Base-by-base conservation (phyloP, 257 asterid genomes). In the Plectranthus barbatus region DNA sequence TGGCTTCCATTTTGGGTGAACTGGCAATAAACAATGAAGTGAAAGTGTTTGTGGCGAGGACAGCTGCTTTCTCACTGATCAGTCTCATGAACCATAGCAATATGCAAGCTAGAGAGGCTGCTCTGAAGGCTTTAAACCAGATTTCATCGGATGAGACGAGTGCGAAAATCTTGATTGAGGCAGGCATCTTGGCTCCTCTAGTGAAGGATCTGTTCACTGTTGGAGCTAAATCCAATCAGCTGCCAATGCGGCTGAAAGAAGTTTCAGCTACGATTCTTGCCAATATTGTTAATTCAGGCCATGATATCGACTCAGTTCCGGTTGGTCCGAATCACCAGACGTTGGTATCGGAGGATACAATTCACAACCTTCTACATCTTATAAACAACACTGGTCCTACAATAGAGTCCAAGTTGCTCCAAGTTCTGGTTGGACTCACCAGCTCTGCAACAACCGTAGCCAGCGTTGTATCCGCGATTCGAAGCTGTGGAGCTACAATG, bases 381-480 rank as follows among this genome's bases (percentile, higher is more conserved):
- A 93, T 93, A 20, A 87, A 81, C 84, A 93, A 89, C 80, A 93
- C 97, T 0, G 99, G 99, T 55, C 99, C 99, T 13, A 67, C 97
- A 20, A 93, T 93, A 46, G 96, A 76, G 79, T 89, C 91, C 67
- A 90, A 81, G 82, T 95, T 93, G 62, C 86, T 93, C 64, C 97
- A 89, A 77, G 91, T 93, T 56, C 97, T 93, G 33, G 88, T 93
- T 17, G 99, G 99, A 46, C 97, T 93, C 45, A 85, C 97, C 0
- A 73, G 72, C 40, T 82, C 87, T 15, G 63, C 73, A 11, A 61
- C 82, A n/a, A 82, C 94, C 0, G 87, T 90, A 23, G 65, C 77
- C 11, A 76, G 85, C 44, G 92, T 90, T 1, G 97, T 82, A 18
- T 86, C 85, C 10, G 95, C 96, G 59, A 84, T 93, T 64, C 82